Conservation (phyloP, 495 filamentous ascomycete species). For the Astrocystis sublimbata region DNA sequence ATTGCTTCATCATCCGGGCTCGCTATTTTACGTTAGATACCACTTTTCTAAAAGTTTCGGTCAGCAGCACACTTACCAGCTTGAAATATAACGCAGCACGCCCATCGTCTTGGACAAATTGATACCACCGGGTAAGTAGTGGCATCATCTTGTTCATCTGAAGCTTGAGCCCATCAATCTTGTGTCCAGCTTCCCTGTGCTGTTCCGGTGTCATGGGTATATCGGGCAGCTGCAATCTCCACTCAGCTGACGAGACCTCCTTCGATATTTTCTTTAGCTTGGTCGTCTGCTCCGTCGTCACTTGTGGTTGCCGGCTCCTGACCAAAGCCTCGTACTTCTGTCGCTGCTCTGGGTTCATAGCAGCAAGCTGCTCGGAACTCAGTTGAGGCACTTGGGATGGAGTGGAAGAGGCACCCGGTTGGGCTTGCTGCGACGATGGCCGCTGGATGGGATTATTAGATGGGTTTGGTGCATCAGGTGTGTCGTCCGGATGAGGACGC, state of each 20-base stretch:
- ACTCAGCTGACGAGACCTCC: conserved; percentile 31
- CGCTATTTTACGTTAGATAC: conserved; percentile 43
- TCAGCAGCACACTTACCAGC: conserved; percentile 38
- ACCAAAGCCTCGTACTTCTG: conserved; percentile 41
- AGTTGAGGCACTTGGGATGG: conserved; percentile 25
- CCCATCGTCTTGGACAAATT: conserved; percentile 41
- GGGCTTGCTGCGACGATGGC: conserved; percentile 27
- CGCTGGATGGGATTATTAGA: conserved; percentile 38
- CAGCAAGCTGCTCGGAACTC: conserved; percentile 54
- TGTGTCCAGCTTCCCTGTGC: conserved; percentile 34
- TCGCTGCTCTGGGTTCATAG: conserved; percentile 53
- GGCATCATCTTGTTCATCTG: conserved; percentile 41
- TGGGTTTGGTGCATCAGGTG: conserved; percentile 54
- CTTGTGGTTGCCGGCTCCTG: conserved; percentile 29
- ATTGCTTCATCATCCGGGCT: conserved; percentile 59
- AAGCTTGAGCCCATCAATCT: conserved; percentile 30
- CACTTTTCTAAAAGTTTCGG: conserved; percentile 20
- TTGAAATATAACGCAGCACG: conserved; percentile 49
- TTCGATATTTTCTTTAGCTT: conserved; percentile 35
- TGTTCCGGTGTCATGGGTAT: conserved; percentile 43
- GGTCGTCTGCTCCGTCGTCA: conserved; percentile 27
- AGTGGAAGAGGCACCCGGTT: conserved; percentile 15
- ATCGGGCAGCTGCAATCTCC: conserved; percentile 32
- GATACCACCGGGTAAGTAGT: conserved; percentile 43
- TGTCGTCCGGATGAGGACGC: conserved; percentile 64